Base-by-base conservation (phyloP, 306 rosid species). In the Oemleria cerasiformis region DNA sequence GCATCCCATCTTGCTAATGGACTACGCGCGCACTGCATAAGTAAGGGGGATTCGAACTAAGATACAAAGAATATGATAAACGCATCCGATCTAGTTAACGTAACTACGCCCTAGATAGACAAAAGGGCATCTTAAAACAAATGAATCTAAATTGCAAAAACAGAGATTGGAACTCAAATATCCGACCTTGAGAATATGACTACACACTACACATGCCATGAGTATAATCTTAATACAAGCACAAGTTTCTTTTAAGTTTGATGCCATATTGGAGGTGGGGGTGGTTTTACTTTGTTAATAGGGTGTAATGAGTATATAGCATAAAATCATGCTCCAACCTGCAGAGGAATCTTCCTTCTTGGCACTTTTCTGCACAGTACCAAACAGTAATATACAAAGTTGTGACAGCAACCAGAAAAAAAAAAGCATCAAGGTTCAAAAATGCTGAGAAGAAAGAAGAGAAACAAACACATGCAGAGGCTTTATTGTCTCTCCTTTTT, bases 271-370 rank as follows among this genome's bases (percentile, higher is more conserved):
- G 50, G 16, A 15, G 50, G 16, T 45, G 16, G 50, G 50, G 16
- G 16, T 12, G 57, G 25, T 9, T 51, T 8, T 51, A 23, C 25
- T 51, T 51, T 51, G 57, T 51, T 2, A 51, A 20, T 17, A 51
- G 57, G 3, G 57, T 23, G 19, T 21, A 57, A 25, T 16, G 64
- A 59, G 21, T 15, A 3, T 44, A 58, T 61, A 38, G 66, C 45
- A 38, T n/a, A 17, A 9, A 21, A 70, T 55, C 73, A 55, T 55
- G 65, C 53, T 41, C 48, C 10, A 21, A 8, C 23, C 73, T 70
- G 64, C 54, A 55, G 73, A 55, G 73, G 66, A 57, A 71, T 57
- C 75, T 71, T 57, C 74, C 56, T 12, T 56, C 74, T 23, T 70
- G 42, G 54, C 13, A 57, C 66, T 57, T 43, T 57, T 6, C 19